Evolutionary conservation across 306 rosid species (phyloP), one percentile per base, ranked within the genome.

Genomic region (Canavalia ensiformis): DNA sequence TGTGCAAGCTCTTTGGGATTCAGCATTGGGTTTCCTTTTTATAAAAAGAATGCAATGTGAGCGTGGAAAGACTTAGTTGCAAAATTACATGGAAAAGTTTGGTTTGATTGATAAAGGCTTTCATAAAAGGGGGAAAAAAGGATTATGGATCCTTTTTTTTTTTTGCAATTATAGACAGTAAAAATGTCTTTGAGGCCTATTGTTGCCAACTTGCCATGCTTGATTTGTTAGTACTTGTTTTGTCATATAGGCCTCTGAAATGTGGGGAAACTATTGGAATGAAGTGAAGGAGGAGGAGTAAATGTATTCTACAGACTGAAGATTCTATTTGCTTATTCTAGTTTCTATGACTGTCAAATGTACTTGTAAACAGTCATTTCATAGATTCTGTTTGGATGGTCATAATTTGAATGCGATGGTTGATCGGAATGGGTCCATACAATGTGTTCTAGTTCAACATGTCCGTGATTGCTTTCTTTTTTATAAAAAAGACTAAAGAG

Each of bases 61-160:
- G 57, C 12, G 51, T 8, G 1, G 42, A 3, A 30, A 12, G 47
- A 4, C 58, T 46, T 69, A 39, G 29, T 47, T 45, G 42, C 41
- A 45, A 10, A 46, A 45, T 28, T 18, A 39, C 74, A 30, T 41
- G 31, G 66, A 6, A 55, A 9, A 60, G 59, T 11, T 31, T 60
- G 71, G 47, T n/a, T 46, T 58, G 45, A 75, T 75, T 58, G 58
- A 44, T 75, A 58, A 7, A n/a, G n/a, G n/a, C 7, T 68, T 64
- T 39, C 2, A 2, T 54, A 4, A 4, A 18, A 50, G 55, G 59
- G 25, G 25, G 0, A 54, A 54, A 54, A 8, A 54, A 35, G 7
- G 7, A n/a, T 4, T 45, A 13, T 52, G 35, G 34, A 42, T 33
- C 5, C 0, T 59, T 10, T 42, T 4, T 18, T 59, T 10, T 42